A percentile compares a stretch with the other conserved stretches of the same genome.
phyloP scores from a whole-genome alignment of 371 early-diverging fungal species.

The Catenaria anguillulae region DNA sequence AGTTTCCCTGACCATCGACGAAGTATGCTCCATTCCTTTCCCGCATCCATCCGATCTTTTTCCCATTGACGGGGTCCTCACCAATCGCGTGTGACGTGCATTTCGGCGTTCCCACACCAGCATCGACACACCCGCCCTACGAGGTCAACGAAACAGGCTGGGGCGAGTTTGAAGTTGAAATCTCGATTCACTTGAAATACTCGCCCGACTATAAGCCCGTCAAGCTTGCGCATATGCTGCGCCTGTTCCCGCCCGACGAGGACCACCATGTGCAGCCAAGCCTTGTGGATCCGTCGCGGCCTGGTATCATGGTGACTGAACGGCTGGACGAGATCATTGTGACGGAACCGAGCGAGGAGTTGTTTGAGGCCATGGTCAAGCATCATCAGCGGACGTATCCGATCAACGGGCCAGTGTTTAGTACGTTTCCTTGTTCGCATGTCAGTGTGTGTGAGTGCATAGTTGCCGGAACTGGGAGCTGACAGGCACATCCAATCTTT shows the following conservation, averaged over 20 bases:
- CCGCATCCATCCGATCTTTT: too few species aligned
- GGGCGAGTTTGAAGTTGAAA: slow-evolving; percentile 97
- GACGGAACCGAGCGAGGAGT: slow-evolving; percentile 72
- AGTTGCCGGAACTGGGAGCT: too few species aligned
- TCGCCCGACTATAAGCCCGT: slow-evolving; percentile 67
- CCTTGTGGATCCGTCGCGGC: slow-evolving; percentile 21
- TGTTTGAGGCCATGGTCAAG: slow-evolving; percentile 47
- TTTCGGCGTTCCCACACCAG: slow-evolving; percentile 17
- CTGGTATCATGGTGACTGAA: slow-evolving; percentile 22
- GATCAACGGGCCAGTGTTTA: neutral
- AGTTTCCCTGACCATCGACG: slow-evolving; percentile 75
- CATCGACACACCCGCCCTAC: slow-evolving; percentile 69
- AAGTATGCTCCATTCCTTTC: too few species aligned
- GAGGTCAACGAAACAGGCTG: slow-evolving; percentile 92
- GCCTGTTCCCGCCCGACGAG: slow-evolving; percentile 60
- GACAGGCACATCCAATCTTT: too few species aligned
- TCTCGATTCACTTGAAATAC: slow-evolving; percentile 54
- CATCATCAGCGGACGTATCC: slow-evolving; percentile 21
- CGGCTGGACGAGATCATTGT: slow-evolving; percentile 74
- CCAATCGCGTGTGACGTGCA: slow-evolving; percentile 39
- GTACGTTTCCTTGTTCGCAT: neutral
- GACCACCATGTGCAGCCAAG: slow-evolving; percentile 34
- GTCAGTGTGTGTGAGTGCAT: too few species aligned
- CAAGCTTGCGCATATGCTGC: slow-evolving; percentile 64
- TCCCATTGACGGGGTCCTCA: neutral